Base-by-base conservation (phyloP, 2,329 filamentous ascomycete genomes). In the Aspergillus sp. region DNA sequence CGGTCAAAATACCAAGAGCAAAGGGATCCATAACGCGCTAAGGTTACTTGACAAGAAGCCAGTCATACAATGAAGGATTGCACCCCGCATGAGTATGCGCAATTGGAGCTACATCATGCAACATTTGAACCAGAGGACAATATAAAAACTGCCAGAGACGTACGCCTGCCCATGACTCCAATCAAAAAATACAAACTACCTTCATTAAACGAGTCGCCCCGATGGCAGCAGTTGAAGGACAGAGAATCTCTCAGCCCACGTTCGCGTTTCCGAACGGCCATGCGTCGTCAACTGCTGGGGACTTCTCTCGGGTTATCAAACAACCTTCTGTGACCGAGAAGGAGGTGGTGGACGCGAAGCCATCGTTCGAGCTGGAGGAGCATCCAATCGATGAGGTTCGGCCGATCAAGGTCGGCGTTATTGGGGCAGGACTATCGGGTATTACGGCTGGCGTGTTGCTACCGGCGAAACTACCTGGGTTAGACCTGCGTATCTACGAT, bases 391-490 rank as follows among this genome's bases (percentile, higher is more conserved):
- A 82, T 50, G 68, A 79, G 54, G 73, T 78, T 1, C 70, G 77
- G 26, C 65, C 72, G 5, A 67, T 81, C 35, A 74, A 77, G 45
- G 83, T 87, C 1, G 82, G 79, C 0, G 78, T 88, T 0, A 80
- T 88, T 30, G 86, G 86, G 1, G 85, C 83, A 8, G 86, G 85
- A 0, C 68, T 88, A 0, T 69, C 82, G 0, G 86, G 86, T 3
- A 78, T 88, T 33, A 79, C 81, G 4, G 82, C 87, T 1, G 87
- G 86, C 0, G 77, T 84, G 7, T 69, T 90, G 8, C 72, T 91
- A 1, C 87, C 86, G 0, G 79, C 74, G 9, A 90, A 90, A 57
- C 82, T 90, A 0, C 87, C 87, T 0, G 79, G 80, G 0, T 80
- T 90, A 45, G 73, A 87, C 42, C 69, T 90, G 53, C 82, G 78